phyloP scores from a whole-genome alignment of 1,284 basidiomycete species.

The Leccinum insigne region DNA sequence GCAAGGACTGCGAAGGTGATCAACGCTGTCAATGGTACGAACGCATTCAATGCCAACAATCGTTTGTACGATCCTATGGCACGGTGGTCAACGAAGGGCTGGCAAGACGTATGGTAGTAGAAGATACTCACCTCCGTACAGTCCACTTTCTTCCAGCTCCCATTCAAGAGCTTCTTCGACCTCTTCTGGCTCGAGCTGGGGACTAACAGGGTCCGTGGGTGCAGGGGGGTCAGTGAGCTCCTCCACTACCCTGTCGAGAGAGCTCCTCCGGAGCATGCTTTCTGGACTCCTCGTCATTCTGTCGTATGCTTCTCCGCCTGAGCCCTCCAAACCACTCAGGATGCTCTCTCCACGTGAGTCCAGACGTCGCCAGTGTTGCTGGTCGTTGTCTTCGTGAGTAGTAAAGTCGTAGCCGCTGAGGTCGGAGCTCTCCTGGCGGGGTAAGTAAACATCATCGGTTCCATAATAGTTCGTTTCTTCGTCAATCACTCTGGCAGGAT shows the following conservation, averaged over 20 bases:
- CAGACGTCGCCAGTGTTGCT: slow-evolving; percentile 32
- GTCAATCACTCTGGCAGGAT: slow-evolving; percentile 16
- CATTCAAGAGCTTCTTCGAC: slow-evolving; percentile 46
- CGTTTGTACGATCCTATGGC: slow-evolving; percentile 58
- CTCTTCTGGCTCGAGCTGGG: slow-evolving; percentile 27
- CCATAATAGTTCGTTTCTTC: slow-evolving; percentile 19
- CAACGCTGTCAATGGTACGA: slow-evolving; percentile 55
- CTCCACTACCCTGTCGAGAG: slow-evolving; percentile 47
- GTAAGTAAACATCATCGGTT: slow-evolving; percentile 7
- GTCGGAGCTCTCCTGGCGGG: slow-evolving; percentile 17
- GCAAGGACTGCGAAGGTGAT: slow-evolving; percentile 50
- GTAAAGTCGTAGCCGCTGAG: slow-evolving; percentile 25
- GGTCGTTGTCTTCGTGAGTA: slow-evolving; percentile 22
- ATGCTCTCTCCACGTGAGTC: slow-evolving; percentile 36
- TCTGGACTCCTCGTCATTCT: slow-evolving; percentile 30
- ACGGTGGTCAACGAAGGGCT: slow-evolving; percentile 9
- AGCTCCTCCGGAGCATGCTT: slow-evolving; percentile 35
- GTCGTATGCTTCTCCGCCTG: slow-evolving; percentile 24
- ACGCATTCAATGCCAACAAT: slow-evolving; percentile 50
- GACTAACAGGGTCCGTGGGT: slow-evolving; percentile 2
- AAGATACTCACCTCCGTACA: slow-evolving; percentile 54
- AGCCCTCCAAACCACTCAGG: slow-evolving; percentile 30
- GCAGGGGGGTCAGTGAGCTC: slow-evolving; percentile 28
- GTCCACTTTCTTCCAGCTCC: slow-evolving; percentile 56
- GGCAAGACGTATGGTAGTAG: background rate